A percentile compares a stretch with the other conserved stretches of the same genome.
Evolutionary conservation across 208 protist genomes (phyloP).

Genomic region (Wallacemonas sp.): DNA sequence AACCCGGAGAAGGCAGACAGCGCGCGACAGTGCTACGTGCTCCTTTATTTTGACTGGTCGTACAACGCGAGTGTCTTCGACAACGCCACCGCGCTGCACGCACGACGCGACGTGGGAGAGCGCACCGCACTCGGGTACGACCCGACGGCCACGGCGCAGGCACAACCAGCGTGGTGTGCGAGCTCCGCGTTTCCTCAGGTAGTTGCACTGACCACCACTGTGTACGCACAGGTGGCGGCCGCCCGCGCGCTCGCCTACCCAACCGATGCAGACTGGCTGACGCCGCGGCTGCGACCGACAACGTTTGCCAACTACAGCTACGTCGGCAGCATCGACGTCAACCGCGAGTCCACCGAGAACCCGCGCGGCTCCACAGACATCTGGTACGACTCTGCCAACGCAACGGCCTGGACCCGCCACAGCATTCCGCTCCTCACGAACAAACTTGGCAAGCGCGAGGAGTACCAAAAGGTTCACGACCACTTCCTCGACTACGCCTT

Average conservation of each 20-base stretch:
- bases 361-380: conserved; percentile 43
- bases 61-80: conserved; percentile 66
- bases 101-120: conserved; percentile 40
- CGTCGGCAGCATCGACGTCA: conserved; percentile 59
- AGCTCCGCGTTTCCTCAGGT: conserved; percentile 38
- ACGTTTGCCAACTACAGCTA: conserved; percentile 34
- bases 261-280: conserved; percentile 27
- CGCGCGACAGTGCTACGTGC: conserved; percentile 45
- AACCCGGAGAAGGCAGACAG: conserved; percentile 4
- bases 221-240: conserved; percentile 31
- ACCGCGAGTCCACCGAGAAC: conserved; percentile 49
- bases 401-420: conserved; percentile 44
- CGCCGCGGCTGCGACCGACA: conserved; percentile 20
- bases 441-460: conserved; percentile 10
- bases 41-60: conserved; percentile 73
- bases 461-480: conserved; percentile 37
- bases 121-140: conserved; percentile 55
- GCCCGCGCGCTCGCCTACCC: conserved; percentile 37
- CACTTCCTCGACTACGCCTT: conserved; percentile 66
- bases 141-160: conserved; percentile 25
- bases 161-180: conserved; percentile 40
- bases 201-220: conserved; percentile 37
- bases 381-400: conserved; percentile 49
- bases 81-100: conserved; percentile 24
- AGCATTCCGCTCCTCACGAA: conserved; percentile 65